A percentile compares a stretch with the other conserved stretches of the same genome.
Conservation (phyloP, 805 yeast species). For the Kuraishia ogatae region DNA sequence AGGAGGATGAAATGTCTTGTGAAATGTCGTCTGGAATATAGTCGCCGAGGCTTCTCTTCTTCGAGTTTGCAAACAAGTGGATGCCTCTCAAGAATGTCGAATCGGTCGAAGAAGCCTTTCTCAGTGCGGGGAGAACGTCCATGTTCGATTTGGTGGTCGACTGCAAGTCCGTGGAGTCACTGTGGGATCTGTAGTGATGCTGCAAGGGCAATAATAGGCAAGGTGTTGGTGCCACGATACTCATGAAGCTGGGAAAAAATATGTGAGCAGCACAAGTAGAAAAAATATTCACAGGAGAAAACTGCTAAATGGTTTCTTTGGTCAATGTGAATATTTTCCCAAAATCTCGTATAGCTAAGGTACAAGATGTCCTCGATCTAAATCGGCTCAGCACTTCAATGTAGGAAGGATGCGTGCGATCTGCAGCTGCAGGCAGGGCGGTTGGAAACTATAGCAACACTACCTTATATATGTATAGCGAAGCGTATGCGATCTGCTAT, state of each 20-base stretch:
- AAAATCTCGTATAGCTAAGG: too few species aligned
- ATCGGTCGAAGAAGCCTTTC: conserved; percentile 1
- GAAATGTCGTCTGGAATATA: not conserved
- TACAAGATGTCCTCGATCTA: not conserved
- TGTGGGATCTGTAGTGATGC: conserved; percentile 2
- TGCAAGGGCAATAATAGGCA: not conserved
- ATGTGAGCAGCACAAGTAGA: not conserved
- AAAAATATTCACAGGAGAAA: not conserved
- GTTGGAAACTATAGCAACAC: not conserved
- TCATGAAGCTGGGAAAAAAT: not conserved
- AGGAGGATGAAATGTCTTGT: not conserved
- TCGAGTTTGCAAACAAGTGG: not conserved
- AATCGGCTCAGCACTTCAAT: not conserved
- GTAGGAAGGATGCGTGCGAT: not conserved
- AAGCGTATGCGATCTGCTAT: not conserved
- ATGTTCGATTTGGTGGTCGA: not conserved
- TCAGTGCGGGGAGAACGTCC: not conserved
- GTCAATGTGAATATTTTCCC: not conserved
- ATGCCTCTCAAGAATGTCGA: not conserved
- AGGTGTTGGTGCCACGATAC: not conserved
- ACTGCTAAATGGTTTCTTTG: not conserved
- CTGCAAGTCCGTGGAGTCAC: not conserved
- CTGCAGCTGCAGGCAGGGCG: not conserved
- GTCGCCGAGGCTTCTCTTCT: not conserved
- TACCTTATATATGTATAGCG: not conserved